Conservation (phyloP, 148 eudicot genomes). For the Chenopodium quinoa region DNA sequence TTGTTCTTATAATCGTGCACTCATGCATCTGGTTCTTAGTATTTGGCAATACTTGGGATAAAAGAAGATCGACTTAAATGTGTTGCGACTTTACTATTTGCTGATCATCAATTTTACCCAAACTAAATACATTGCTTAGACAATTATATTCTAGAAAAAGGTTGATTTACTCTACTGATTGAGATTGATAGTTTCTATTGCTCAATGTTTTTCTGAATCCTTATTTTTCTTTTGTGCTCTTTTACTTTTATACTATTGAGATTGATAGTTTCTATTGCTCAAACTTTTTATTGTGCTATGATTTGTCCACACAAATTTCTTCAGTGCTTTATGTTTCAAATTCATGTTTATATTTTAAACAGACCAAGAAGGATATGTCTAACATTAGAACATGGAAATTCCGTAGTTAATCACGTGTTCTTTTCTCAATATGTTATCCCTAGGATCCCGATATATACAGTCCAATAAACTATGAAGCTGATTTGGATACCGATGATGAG, state of each 20-base stretch:
- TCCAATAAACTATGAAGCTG: not conserved
- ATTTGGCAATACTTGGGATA: not conserved
- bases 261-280: not conserved
- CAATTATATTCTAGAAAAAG: too few species aligned
- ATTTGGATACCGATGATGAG: conserved; percentile 39
- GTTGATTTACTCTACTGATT: too few species aligned
- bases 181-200: too few species aligned
- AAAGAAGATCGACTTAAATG: not conserved
- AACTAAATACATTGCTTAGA: too few species aligned
- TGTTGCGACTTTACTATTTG: too few species aligned
- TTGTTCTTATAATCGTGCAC: not conserved
- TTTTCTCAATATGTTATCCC: not conserved
- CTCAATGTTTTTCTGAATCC: too few species aligned
- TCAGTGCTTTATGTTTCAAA: not conserved
- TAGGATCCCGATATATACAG: conserved; percentile 7
- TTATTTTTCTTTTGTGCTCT: not conserved
- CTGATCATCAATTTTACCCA: too few species aligned
- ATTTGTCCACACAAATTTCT: too few species aligned
- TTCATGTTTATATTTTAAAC: too few species aligned
- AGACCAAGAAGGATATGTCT: too few species aligned
- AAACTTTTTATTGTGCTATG: not conserved
- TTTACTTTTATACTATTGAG: too few species aligned
- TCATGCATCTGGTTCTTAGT: not conserved
- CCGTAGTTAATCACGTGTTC: not conserved
- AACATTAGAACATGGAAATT: not conserved